Percentiles rank a stretch among this genome's conserved stretches.
Evolutionary conservation across 371 early-diverging fungal genomes (phyloP).

Genomic region (Mortierella sp.): DNA sequence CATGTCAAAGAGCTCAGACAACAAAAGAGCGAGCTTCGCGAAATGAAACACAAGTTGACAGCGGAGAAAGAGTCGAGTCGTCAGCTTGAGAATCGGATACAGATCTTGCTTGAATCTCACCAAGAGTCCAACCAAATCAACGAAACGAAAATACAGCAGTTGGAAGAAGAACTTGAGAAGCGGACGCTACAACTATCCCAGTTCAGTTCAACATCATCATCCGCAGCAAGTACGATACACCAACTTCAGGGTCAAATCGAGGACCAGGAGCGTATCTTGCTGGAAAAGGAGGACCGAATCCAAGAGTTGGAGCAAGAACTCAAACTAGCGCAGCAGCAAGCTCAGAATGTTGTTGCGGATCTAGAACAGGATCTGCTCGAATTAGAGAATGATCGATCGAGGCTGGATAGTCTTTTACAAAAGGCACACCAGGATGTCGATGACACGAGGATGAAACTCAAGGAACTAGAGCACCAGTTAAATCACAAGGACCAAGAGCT

Average conservation of each 20-base stretch:
- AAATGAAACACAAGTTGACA: constrained; percentile 11
- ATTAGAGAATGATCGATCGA: constrained; percentile 22
- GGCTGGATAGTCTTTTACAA: constrained; percentile 16
- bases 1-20: constrained; percentile 18
- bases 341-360: constrained; percentile 28
- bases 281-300: constrained; percentile 33
- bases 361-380: constrained; percentile 32
- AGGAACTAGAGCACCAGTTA: constrained; percentile 20
- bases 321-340: constrained; percentile 24
- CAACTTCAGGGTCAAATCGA: constrained; percentile 23
- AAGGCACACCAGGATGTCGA: constrained; percentile 16
- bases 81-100: constrained; percentile 25
- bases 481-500: constrained; percentile 18
- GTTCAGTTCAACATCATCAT: constrained; percentile 19
- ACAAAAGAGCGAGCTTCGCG: constrained; percentile 17
- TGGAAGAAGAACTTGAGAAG: constrained; percentile 29
- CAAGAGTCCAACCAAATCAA: constrained; percentile 26
- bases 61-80: constrained; percentile 23
- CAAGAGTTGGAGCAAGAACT: constrained; percentile 40
- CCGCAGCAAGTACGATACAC: constrained; percentile 16
- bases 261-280: constrained; percentile 30
- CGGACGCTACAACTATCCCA: constrained; percentile 19
- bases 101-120: constrained; percentile 28
- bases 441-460: constrained; percentile 13
- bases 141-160: constrained; percentile 31